Evolutionary conservation across 352 stramenopile species (phyloP), one percentile per base, ranked within the genome.

Genomic region (Phytophthora megakarya): DNA sequence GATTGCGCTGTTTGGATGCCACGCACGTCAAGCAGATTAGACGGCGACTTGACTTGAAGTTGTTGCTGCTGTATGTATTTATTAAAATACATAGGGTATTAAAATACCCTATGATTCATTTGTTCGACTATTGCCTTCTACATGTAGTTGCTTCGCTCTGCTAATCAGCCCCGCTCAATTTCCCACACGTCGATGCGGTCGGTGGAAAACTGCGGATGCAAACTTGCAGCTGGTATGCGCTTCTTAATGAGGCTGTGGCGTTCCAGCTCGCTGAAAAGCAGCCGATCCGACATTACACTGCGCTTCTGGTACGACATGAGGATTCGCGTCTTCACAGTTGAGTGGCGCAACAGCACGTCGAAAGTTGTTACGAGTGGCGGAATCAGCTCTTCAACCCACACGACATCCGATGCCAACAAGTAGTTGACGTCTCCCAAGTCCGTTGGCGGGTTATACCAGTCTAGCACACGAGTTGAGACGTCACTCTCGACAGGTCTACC

Each of bases 341-440:
- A 89, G 40, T 78, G 49, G 4, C 53, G 64, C 35, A 90, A 33
- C 43, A 95, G 49, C 6, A 43, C 51, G 16, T 80, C 72, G 33
- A 97, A 81, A 0, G 90, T 95, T 15, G 61, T 16, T 16, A 97
- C 90, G 18, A 98, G 84, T 26, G 92, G 87, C 3, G 72, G 59
- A 25, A 97, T 93, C 35, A 97, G 84, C 54, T 92, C 76, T 40
- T 95, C 78, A 16, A 97, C 75, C 90, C 92, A 98, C 33, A 98
- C 90, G 45, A 98, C 90, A 65, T 97, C 92, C 8, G 92, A 93
- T 22, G 88, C 89, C 22, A 98, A 46, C 25, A 98, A 72, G 18
- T 96, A 60, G 55, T 97, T 86, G 23, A 97, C 64, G 26, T 80
- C 56, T 19, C 74, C 80, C 13, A 92, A 51, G n/a, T 90, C 55